phyloP scores from a whole-genome alignment of 148 eudicot genomes.

The Persicaria tinctoria region DNA sequence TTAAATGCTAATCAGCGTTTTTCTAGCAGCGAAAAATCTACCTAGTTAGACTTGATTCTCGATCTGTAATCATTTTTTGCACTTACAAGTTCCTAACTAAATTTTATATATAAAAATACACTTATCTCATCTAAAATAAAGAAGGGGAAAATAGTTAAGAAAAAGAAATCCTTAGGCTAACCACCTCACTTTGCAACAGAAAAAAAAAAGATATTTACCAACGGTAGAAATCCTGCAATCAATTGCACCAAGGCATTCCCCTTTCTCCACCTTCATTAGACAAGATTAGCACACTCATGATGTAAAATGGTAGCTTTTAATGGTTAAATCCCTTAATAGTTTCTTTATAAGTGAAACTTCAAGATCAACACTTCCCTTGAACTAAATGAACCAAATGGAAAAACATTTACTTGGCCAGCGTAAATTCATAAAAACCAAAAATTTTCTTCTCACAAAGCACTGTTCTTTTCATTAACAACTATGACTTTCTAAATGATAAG shows the following conservation, averaged over 20 bases:
- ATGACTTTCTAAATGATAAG: too few species aligned
- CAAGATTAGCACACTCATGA: neutral
- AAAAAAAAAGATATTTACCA: neutral
- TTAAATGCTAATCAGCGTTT: neutral
- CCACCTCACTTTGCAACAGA: neutral
- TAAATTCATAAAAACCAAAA: too few species aligned
- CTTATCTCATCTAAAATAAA: too few species aligned
- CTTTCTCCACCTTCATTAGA: neutral
- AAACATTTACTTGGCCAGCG: neutral
- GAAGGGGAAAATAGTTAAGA: neutral
- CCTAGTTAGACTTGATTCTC: neutral
- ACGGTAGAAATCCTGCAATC: neutral
- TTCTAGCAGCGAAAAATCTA: neutral
- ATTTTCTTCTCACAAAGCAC: neutral
- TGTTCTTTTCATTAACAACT: too few species aligned
- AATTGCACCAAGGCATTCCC: neutral
- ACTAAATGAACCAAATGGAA: neutral
- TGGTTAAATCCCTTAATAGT: neutral
- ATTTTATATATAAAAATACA: neutral
- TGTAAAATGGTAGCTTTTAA: neutral
- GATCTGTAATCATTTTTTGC: neutral
- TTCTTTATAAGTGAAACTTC: too few species aligned
- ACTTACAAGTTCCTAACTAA: neutral
- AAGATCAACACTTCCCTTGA: neutral
- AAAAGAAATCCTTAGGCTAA: neutral